phyloP scores from a whole-genome alignment of 208 protist species.

The Acanthamoeba lugdunensis region DNA sequence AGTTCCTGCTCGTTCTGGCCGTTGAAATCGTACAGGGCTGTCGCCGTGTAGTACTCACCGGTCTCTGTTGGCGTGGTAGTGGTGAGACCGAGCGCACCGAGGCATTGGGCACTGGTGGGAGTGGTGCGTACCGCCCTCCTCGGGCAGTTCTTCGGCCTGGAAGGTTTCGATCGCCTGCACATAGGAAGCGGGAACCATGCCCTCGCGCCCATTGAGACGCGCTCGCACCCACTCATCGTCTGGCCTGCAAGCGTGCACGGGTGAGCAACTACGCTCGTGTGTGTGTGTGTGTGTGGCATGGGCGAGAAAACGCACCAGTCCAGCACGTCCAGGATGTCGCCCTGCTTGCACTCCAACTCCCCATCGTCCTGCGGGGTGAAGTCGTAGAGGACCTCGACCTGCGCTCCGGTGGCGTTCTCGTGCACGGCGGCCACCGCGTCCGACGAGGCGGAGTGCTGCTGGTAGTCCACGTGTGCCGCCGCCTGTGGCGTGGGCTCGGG shows the following conservation, averaged over 20 bases:
- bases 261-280: neutral
- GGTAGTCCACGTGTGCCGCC: too few relatives aligned
- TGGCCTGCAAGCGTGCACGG: neutral
- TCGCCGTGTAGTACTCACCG: neutral
- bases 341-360: neutral
- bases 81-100: neutral
- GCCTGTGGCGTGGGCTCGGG: neutral
- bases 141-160: neutral
- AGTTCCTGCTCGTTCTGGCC: neutral
- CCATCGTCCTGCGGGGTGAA: neutral
- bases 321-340: neutral
- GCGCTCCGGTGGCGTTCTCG: neutral
- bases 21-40: neutral
- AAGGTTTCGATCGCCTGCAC: constrained; percentile 15
- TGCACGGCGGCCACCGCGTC: neutral
- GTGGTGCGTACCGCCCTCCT: too few relatives aligned
- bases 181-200: neutral
- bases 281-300: neutral
- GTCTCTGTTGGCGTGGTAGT: neutral
- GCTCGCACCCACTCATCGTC: neutral
- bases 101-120: too few relatives aligned
- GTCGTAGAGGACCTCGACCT: constrained; percentile 41
- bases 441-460: neutral
- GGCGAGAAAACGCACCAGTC: neutral
- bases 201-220: neutral